These are phyloP conservation scores for Backusella morwellensis DNA, from an alignment of 192 early-diverging fungal species.

Conservation along the genomic window DNA sequence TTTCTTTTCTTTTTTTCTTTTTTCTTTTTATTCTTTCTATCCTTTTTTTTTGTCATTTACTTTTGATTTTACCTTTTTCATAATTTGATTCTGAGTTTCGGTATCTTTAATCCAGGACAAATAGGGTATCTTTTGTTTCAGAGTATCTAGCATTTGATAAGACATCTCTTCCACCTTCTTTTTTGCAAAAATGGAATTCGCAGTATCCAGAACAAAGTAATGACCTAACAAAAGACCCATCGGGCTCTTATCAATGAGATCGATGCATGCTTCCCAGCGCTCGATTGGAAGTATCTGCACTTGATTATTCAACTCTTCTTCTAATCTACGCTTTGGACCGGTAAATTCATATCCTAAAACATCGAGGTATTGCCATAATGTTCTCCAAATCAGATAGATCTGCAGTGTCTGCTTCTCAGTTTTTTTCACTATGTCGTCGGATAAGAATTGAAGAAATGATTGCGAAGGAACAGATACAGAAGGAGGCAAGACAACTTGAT, in stretches of 20 bases:
- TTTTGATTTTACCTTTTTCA: slow-evolving; percentile 1
- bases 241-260: slow-evolving; percentile 25
- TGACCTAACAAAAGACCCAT: slow-evolving; percentile 42
- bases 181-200: slow-evolving; percentile 1
- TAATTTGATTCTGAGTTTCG: background rate
- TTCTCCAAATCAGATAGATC: slow-evolving; percentile 52
- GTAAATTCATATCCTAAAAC: slow-evolving; percentile 36
- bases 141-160: background rate
- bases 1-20: background rate
- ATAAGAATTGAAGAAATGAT: slow-evolving; percentile 5
- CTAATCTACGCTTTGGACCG: slow-evolving; percentile 33
- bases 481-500: slow-evolving; percentile 8
- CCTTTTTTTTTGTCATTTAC: background rate
- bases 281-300: slow-evolving; percentile 38
- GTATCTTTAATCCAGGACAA: slow-evolving; percentile 1
- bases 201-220: slow-evolving; percentile 35
- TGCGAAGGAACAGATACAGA: background rate
- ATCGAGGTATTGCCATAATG: slow-evolving; percentile 35
- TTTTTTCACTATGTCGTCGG: slow-evolving; percentile 30
- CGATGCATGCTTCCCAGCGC: slow-evolving; percentile 39
- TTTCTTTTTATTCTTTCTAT: background rate
- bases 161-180: background rate
- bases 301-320: slow-evolving; percentile 38
- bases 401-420: slow-evolving; percentile 40
- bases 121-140: background rate